Percentiles rank a stretch among this genome's conserved stretches.
Evolutionary conservation across 805 yeast species (phyloP).

Genomic region (Saccharomycopsis microspora): DNA sequence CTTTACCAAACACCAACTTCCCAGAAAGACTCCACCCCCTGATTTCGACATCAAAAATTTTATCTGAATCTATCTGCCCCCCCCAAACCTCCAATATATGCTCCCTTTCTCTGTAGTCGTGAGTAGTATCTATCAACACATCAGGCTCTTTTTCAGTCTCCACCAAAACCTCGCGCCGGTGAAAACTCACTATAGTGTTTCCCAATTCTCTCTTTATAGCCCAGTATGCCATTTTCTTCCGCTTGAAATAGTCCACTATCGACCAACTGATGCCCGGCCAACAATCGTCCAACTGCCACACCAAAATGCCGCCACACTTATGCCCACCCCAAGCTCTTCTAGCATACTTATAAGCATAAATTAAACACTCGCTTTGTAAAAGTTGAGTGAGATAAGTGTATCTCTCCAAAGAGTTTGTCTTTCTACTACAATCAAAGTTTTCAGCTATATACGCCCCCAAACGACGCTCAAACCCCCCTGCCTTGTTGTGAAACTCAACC

Average conservation of each 20-base stretch:
- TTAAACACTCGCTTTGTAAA: constrained; percentile 39
- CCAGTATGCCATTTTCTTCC: constrained; percentile 37
- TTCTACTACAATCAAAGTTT: constrained; percentile 27
- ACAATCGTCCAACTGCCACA: constrained; percentile 45
- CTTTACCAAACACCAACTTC: background rate
- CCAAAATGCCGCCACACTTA: constrained; percentile 34
- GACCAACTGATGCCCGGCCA: constrained; percentile 47
- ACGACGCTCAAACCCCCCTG: constrained; percentile 35
- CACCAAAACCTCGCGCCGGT: constrained; percentile 4
- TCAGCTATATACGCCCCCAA: constrained; percentile 35
- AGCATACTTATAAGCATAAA: constrained; percentile 35
- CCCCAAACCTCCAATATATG: background rate
- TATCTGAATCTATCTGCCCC: background rate
- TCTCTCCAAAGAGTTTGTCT: constrained; percentile 24
- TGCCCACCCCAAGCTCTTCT: constrained; percentile 35
- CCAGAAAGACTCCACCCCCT: background rate
- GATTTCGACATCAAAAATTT: background rate
- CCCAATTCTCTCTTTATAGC: constrained; percentile 33
- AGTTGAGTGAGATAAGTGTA: constrained; percentile 44
- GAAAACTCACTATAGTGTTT: constrained; percentile 17
- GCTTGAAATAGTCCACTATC: constrained; percentile 28
- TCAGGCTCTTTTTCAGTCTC: constrained; percentile 23
- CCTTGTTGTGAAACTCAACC: constrained; percentile 38
- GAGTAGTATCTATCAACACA: constrained; percentile 17
- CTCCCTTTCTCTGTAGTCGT: constrained; percentile 21